A percentile compares a stretch with the other conserved stretches of the same genome.
Conservation (phyloP, 2,329 filamentous ascomycete species). For the Phaeosphaeriaceae sp. region DNA sequence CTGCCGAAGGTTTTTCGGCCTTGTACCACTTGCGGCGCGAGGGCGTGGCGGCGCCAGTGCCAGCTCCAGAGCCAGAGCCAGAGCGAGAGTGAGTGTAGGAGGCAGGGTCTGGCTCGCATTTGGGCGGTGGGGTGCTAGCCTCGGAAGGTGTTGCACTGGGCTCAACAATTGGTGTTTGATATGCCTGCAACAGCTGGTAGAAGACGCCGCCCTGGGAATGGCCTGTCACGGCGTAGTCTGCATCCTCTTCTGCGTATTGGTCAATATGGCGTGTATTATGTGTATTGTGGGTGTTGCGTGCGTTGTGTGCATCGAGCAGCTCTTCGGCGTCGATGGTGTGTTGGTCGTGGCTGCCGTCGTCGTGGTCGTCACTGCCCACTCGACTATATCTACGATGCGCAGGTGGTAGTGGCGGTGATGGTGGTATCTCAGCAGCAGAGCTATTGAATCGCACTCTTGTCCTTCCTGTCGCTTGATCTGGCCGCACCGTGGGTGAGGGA, state of each 20-base stretch:
- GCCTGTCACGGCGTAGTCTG: constrained; percentile 34
- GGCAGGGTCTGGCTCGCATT: neutral
- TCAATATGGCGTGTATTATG: constrained; percentile 11
- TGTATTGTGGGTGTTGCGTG: constrained; percentile 16
- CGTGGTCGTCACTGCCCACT: constrained; percentile 18
- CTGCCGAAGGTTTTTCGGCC: constrained; percentile 24
- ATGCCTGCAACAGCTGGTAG: constrained; percentile 41
- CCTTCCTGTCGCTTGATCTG: constrained; percentile 18
- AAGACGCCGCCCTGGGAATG: constrained; percentile 38
- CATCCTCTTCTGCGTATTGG: constrained; percentile 16
- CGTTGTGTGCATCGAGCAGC: constrained; percentile 27
- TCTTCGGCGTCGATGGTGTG: constrained; percentile 30
- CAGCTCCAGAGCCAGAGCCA: too few relatives aligned
- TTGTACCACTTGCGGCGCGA: constrained; percentile 41
- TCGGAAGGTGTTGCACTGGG: constrained; percentile 22
- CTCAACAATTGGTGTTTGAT: constrained; percentile 29
- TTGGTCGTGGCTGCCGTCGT: constrained; percentile 10
- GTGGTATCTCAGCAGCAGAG: constrained; percentile 31
- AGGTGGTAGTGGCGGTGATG: constrained; percentile 5
- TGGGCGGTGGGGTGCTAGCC: constrained; percentile 13
- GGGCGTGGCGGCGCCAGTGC: constrained; percentile 32
- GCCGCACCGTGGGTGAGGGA: constrained; percentile 16
- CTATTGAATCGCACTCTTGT: constrained; percentile 38
- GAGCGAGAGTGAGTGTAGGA: constrained; percentile 6
- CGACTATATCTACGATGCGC: constrained; percentile 19